phyloP scores from a whole-genome alignment of 73 alveolate species.

The Uronychia binucleata region DNA sequence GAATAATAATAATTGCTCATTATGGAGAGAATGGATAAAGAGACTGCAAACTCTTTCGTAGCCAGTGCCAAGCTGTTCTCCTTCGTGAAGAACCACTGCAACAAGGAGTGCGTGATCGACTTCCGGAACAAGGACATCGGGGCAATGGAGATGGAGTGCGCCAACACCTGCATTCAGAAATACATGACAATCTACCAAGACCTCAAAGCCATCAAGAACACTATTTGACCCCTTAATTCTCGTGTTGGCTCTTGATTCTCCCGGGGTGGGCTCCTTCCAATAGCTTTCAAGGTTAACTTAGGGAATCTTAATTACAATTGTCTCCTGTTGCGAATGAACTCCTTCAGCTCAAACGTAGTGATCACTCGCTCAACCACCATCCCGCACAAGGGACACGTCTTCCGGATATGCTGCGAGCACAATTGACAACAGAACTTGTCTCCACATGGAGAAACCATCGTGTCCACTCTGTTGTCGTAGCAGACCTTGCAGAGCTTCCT shows the following conservation, averaged over 20 bases:
- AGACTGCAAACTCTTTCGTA: slow-evolving; percentile 19
- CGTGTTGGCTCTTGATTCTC: no score
- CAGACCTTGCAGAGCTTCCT: slow-evolving; percentile 25
- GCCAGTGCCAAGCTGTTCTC: slow-evolving; percentile 22
- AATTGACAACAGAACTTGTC: slow-evolving; percentile 17
- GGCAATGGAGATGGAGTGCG: slow-evolving; percentile 53
- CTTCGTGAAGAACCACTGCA: slow-evolving; percentile 11
- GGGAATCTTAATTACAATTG: slow-evolving; percentile 14
- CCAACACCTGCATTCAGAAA: slow-evolving; percentile 27
- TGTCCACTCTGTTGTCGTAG: slow-evolving; percentile 29
- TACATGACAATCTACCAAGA: slow-evolving; percentile 39
- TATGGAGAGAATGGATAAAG: slow-evolving; percentile 21
- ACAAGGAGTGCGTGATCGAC: slow-evolving; percentile 33
- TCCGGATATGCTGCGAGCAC: slow-evolving; percentile 21
- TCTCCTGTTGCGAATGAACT: slow-evolving; percentile 14
- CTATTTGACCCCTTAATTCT: no score
- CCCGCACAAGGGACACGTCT: slow-evolving; percentile 40
- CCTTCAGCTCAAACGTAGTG: slow-evolving; percentile 18
- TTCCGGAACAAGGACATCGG: slow-evolving; percentile 39
- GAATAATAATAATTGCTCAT: no score
- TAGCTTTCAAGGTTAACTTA: no score
- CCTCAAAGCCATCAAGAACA: background rate
- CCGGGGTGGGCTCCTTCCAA: no score
- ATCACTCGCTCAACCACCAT: slow-evolving; percentile 18
- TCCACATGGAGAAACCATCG: slow-evolving; percentile 21